phyloP scores from a whole-genome alignment of 257 asterid species.

The Linderniella brevidens region DNA sequence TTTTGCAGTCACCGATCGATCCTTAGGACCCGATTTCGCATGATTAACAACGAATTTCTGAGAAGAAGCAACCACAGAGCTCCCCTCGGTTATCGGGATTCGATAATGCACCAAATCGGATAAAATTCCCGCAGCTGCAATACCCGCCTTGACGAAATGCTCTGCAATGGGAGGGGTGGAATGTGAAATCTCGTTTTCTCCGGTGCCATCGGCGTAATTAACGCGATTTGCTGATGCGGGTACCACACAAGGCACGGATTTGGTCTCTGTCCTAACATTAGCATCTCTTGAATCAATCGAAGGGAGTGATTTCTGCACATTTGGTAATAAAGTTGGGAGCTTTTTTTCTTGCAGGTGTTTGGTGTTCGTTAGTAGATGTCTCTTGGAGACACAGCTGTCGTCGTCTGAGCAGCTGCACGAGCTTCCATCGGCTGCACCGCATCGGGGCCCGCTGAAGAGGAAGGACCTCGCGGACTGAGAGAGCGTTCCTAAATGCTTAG shows the following conservation, averaged over 20 bases:
- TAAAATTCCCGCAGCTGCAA: conserved; percentile 68
- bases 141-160: conserved; percentile 71
- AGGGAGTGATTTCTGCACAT: conserved; percentile 29
- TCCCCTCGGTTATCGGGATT: conserved; percentile 51
- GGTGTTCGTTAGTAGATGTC: conserved; percentile 27
- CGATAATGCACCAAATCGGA: conserved; percentile 71
- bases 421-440: conserved; percentile 63
- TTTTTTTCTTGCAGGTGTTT: conserved; percentile 25
- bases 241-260: conserved; percentile 16
- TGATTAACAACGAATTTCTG: conserved; percentile 32
- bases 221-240: conserved; percentile 17
- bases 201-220: conserved; percentile 26
- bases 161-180: conserved; percentile 50
- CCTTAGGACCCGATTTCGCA: conserved; percentile 27
- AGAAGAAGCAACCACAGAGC: conserved; percentile 15
- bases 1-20: conserved; percentile 5
- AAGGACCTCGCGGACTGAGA: conserved; percentile 82
- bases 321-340: conserved; percentile 28
- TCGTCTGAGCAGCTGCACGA: conserved; percentile 77
- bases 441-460: conserved; percentile 60
- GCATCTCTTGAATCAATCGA: conserved; percentile 31
- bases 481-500: conserved; percentile 69
- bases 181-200: conserved; percentile 15
- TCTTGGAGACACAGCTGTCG: conserved; percentile 43
- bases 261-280: conserved; percentile 20